Evolutionary conservation across 108 stramenopile species (phyloP), one percentile per base, ranked within the genome.

Genomic region (Heterococcus sp.): DNA sequence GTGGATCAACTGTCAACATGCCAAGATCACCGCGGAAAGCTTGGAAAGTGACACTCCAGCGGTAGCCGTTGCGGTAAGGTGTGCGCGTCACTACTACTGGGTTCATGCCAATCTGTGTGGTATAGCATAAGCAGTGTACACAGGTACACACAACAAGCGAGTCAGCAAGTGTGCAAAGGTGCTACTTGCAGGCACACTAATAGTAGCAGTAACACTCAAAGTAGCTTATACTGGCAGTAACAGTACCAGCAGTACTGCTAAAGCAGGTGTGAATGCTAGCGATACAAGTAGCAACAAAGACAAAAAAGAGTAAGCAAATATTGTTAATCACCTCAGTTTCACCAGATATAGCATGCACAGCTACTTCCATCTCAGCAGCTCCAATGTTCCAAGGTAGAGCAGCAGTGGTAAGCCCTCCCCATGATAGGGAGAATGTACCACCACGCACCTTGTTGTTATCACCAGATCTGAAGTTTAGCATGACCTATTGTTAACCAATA

Each of bases 21-120:
- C 92, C 94, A n/a, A 94, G 58, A 68, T 94, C 78, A 1, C 94
- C 94, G 67, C 39, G 66, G 32, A 89, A 73, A 0, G 89, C 92
- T 37, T 71, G 63, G 78, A 94, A 94, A 2, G 86, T 72, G 3
- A 94, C 87, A 39, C 70, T 78, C 92, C 92, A 94, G 69, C 90
- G 87, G 82, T 71, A 92, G n/a, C 92, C 92, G 84, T 91, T 88
- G 3, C 89, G 91, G 65, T 75, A 84, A 2, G 71, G 71, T 8
- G n/a, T 65, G 8, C 89, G 75, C 27, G 83, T 76, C 8, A 90
- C 90, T 34, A 38, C 37, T n/a, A 91, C 78, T 0, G 90, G 89
- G 40, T 84, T 73, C 2, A 65, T 32, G 8, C 84, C 88, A 1
- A 88, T 69, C 14, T 58, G 46, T 8, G 21, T 58, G 46, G 46